phyloP scores from a whole-genome alignment of 306 rosid genomes.

The Corylus americana region DNA sequence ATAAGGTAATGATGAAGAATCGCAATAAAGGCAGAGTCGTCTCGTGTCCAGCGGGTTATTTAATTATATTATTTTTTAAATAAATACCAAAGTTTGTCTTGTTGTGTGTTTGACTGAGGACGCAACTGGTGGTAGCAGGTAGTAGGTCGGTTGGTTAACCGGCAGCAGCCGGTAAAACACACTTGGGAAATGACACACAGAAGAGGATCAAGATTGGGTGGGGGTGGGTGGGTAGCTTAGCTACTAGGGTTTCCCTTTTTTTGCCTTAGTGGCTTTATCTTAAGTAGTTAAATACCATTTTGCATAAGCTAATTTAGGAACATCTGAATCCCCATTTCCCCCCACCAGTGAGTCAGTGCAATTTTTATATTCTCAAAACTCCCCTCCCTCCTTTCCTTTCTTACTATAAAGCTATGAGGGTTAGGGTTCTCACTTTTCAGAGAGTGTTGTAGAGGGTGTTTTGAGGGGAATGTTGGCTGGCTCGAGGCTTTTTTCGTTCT shows the following conservation, averaged over 20 bases:
- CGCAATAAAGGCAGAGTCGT: conserved; percentile 40
- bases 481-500: conserved; percentile 69
- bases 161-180: conserved; percentile 37
- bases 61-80: too few species aligned
- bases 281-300: conserved; percentile 30
- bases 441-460: not conserved
- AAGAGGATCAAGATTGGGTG: not conserved
- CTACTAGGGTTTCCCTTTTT: too few species aligned
- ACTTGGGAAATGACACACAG: conserved; percentile 27
- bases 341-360: conserved; percentile 40
- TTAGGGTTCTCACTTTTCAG: conserved; percentile 54
- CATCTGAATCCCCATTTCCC: conserved; percentile 31
- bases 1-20: conserved; percentile 72
- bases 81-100: conserved; percentile 33
- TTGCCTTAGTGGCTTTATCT: conserved; percentile 12
- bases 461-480: conserved; percentile 98
- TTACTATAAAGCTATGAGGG: conserved; percentile 37
- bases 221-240: not conserved
- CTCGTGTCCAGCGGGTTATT: conserved; percentile 24
- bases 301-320: conserved; percentile 52
- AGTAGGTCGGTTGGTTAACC: conserved; percentile 42
- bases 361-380: not conserved
- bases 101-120: conserved; percentile 23
- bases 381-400: conserved; percentile 10
- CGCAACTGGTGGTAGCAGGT: conserved; percentile 47